Evolutionary conservation across 208 protist species (phyloP), one percentile per base, ranked within the genome.

Genomic region (Trypanosoma brucei): DNA sequence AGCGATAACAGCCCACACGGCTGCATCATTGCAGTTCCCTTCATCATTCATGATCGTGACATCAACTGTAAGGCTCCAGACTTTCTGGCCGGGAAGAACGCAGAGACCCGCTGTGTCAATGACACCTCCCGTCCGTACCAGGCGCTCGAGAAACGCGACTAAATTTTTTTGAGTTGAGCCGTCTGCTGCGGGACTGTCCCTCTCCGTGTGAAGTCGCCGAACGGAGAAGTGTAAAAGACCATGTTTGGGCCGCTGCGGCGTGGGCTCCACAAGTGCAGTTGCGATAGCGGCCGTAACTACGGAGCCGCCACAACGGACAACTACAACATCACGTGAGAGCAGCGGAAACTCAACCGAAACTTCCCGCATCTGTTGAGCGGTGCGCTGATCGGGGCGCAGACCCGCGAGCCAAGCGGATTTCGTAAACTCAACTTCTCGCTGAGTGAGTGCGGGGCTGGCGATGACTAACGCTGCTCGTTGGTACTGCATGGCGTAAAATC

Each of bases 41-140:
- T 94, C 91, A 69, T 98, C 75, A 70, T 98, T 96, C n/a, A 98
- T 44, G 9, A 98, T 68, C 11, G 85, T 65, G 34, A 98, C 78
- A 45, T 97, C 85, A 8, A 85, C 76, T 11, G 68, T 64, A 5
- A 98, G 62, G 42, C 83, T 90, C 91, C 93, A 97, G 62, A 97
- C 97, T 22, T 92, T 91, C 33, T 84, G 78, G 14, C 94, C 94
- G 1, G 96, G 90, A 36, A 98, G 64, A 35, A 98, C 91, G 71
- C 97, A 99, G 30, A 99, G 81, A 9, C 84, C 78, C 66, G 98
- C 97, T 6, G 89, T 97, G 79, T 99, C 96, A 1, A 99, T 68
- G 1, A 97, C 96, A 59, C 86, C 80, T 35, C 87, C 89, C 5
- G 70, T 75, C 51, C 84, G 82, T 34, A 98, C 72, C 14, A 93